Evolutionary conservation across 2,329 filamentous ascomycete genomes (phyloP), one percentile per base, ranked within the genome.

Genomic region (Hymenoscyphus scutula): DNA sequence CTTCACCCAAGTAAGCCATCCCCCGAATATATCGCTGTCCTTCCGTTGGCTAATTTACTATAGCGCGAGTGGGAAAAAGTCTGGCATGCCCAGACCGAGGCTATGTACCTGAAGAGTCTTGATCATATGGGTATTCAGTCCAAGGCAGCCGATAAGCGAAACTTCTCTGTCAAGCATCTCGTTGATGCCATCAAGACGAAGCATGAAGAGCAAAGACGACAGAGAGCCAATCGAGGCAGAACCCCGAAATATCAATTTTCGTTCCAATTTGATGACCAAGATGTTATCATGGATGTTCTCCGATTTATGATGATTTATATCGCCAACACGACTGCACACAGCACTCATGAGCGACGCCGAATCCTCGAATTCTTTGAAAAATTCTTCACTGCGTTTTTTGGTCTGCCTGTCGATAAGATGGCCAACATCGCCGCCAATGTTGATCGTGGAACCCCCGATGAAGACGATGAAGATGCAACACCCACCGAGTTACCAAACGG

Each of bases 31-130:
- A 51, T 51, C 19, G 5, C 19, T 51, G 10, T 25, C 23, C 45
- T 0, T 19, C 23, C 45, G 1, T 19, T 3, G 19, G 45, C 45
- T 51, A 25, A 51, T 51, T 11, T 58, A 59, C 63, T 10, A 11
- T 59, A 91, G 81, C 91, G 95, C 34, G 96, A 99, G 74, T 99
- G 95, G 95, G 93, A 98, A 76, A 97, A 97, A 77, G 92, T 99
- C 7, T 99, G 95, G 95, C 92, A 95, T 67, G 89, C 92, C 57
- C 95, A 98, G 78, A 98, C 94, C 27, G 90, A 96, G 73, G 89
- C 90, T 72, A 94, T 96, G 80, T 96, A 97, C 77, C 91, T 96
- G 78, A 96, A 92, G 79, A 97, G 92, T 75, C 85, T 99, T 59
- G 95, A 99, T 73, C 95, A 99, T 73, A 96, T 98, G 84, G 92